A percentile compares a stretch with the other conserved stretches of the same genome.
Evolutionary conservation across 1,284 basidiomycete species (phyloP).

Genomic region (Moesziomyces antarcticus): DNA sequence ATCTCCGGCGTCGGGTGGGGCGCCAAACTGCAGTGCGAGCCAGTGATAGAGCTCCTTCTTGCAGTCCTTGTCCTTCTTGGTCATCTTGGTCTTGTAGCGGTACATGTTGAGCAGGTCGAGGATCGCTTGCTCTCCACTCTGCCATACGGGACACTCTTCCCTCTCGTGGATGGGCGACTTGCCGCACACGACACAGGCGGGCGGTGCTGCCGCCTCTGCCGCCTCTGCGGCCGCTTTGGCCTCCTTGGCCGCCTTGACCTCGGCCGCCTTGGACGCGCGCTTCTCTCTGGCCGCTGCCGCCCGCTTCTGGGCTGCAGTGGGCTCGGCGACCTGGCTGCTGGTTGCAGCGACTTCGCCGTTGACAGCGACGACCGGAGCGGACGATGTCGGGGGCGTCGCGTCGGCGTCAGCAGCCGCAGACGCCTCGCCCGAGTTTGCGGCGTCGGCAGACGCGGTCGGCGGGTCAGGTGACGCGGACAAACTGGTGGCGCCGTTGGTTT

Average conservation of each 20-base stretch:
- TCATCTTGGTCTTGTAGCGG: constrained; percentile 21
- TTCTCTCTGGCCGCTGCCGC: constrained; percentile 4
- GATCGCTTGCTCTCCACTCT: constrained; percentile 27
- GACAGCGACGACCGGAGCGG: not conserved
- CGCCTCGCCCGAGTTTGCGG: too few relatives aligned
- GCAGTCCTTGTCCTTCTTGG: constrained; percentile 24
- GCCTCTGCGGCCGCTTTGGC: not conserved
- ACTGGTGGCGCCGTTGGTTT: not conserved
- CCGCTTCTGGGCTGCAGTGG: not conserved
- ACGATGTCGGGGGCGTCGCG: too few relatives aligned
- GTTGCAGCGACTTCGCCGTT: not conserved
- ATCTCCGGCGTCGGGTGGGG: constrained; percentile 1
- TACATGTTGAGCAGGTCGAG: constrained; percentile 23
- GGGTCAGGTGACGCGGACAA: not conserved
- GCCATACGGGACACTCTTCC: constrained; percentile 22
- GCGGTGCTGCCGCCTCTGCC: not conserved
- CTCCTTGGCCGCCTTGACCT: constrained; percentile 5
- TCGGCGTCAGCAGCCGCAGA: too few relatives aligned
- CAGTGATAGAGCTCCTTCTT: constrained; percentile 7
- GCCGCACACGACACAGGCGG: constrained; percentile 24
- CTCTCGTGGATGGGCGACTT: constrained; percentile 14
- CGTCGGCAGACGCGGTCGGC: constrained; percentile 1
- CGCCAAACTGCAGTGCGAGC: constrained; percentile 21
- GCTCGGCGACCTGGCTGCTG: not conserved
- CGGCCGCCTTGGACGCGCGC: constrained; percentile 3